Conservation (phyloP, 306 rosid genomes). For the Fagus crenata region DNA sequence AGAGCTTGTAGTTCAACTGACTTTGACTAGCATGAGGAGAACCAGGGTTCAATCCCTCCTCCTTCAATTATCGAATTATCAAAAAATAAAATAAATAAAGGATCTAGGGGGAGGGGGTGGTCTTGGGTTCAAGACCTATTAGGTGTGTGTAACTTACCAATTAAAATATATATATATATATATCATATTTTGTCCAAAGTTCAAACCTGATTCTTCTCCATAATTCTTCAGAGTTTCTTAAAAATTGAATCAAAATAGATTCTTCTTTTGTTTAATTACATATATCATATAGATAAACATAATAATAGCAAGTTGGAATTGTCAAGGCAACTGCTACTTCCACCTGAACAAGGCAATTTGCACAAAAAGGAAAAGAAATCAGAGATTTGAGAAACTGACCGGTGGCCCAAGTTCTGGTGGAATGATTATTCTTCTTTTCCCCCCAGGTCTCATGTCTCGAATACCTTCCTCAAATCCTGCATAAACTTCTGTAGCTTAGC, state of each 20-base stretch:
- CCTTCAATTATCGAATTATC: no score
- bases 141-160: no score
- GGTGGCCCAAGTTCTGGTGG: conserved; percentile 99
- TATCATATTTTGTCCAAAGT: background rate
- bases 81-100: no score
- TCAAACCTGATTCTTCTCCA: background rate
- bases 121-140: no score
- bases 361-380: conserved; percentile 15
- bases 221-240: background rate
- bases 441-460: conserved; percentile 88
- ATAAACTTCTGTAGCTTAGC: conserved; percentile 29
- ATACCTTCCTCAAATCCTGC: conserved; percentile 98
- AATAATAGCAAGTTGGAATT: no score
- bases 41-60: no score
- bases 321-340: background rate
- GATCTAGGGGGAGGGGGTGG: no score
- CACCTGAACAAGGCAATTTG: conserved; percentile 7
- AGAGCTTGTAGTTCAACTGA: no score
- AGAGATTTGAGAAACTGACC: conserved; percentile 50
- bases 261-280: background rate
- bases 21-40: no score
- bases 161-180: no score
- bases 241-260: background rate
- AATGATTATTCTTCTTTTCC: conserved; percentile 88
- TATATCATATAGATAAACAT: no score